Evolutionary conservation across 805 yeast species (phyloP).

Genomic region (Torulaspora microellipsoides): DNA sequence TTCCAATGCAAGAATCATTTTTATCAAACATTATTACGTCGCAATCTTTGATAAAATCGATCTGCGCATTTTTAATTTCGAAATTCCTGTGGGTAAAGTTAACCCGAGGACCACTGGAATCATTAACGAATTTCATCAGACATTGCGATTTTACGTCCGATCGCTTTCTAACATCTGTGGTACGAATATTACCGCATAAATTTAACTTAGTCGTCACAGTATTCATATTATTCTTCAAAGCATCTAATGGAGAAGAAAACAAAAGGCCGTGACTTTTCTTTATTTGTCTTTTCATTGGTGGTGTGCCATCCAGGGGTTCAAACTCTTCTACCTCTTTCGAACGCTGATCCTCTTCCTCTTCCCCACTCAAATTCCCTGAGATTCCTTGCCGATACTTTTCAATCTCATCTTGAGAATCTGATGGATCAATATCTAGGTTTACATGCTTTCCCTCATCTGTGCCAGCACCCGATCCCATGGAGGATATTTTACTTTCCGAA

Average conservation of each 20-base stretch:
- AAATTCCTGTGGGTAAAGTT: conserved; percentile 13
- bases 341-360: not conserved
- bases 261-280: conserved; percentile 14
- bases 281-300: conserved; percentile 13
- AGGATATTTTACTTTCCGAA: not conserved
- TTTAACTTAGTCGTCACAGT: conserved; percentile 3
- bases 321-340: conserved; percentile 4
- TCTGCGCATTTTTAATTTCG: conserved; percentile 13
- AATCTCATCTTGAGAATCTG: not conserved
- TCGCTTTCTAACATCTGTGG: conserved; percentile 4
- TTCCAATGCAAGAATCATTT: conserved; percentile 14
- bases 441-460: not conserved
- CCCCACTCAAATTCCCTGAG: not conserved
- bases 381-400: not conserved
- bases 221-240: not conserved
- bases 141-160: conserved; percentile 7
- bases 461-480: not conserved
- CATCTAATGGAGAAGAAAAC: conserved; percentile 14
- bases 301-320: conserved; percentile 10
- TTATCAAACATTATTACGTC: conserved; percentile 16
- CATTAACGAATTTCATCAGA: conserved; percentile 12
- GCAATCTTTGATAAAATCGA: conserved; percentile 21
- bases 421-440: not conserved
- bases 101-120: conserved; percentile 13
- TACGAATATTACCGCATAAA: conserved; percentile 12